Base-by-base conservation (phyloP, 2,329 filamentous ascomycete genomes). In the Orbilia brochopaga region DNA sequence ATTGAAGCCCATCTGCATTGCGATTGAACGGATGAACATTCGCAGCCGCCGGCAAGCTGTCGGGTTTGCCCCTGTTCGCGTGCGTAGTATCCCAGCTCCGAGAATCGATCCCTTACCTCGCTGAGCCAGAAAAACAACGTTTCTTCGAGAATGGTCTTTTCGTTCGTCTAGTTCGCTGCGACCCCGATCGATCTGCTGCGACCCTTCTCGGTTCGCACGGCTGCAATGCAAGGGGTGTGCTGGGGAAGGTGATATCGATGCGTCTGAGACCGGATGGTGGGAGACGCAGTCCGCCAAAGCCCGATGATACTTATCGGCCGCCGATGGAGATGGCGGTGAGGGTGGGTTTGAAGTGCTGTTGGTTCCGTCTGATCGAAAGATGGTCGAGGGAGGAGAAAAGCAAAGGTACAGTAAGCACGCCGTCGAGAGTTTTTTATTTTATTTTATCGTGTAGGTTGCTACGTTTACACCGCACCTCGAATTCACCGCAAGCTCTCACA, bases 51-150 rank as follows among this genome's bases (percentile, higher is more conserved):
- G 55, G 67, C 64, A 65, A 56, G 64, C 58, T 65, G 60, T 55
- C 44, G 67, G 67, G 67, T 70, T 72, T 60, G 61, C 56, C 67
- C 67, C 60, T 72, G 67, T 72, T 72, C 67, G 67, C 30, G 17
- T 61, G 67, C 60, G 60, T 65, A 72, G 42, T 52, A 72, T 65
- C 67, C 60, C 67, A 72, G 67, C 67, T 61, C 61, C 67, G 55
- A n/a, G n/a, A 72, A 23, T 65, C 67, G 60, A 30, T 72, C 42
- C 44, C 67, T 72, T 65, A 70, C 66, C 66, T 70, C 63, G 67
- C 60, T 65, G 67, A 60, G 60, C 60, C 55, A 55, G 67, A 61
- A 65, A 64, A 65, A 60, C 60, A 65, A 60, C 60, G 67, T 61
- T 65, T 44, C 60, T 56, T 56, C 51, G 56, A 53, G 50, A 64